These are phyloP conservation scores for Neofusicoccum laricinum DNA, from an alignment of 2,329 filamentous ascomycete species.

Conservation along the genomic window DNA sequence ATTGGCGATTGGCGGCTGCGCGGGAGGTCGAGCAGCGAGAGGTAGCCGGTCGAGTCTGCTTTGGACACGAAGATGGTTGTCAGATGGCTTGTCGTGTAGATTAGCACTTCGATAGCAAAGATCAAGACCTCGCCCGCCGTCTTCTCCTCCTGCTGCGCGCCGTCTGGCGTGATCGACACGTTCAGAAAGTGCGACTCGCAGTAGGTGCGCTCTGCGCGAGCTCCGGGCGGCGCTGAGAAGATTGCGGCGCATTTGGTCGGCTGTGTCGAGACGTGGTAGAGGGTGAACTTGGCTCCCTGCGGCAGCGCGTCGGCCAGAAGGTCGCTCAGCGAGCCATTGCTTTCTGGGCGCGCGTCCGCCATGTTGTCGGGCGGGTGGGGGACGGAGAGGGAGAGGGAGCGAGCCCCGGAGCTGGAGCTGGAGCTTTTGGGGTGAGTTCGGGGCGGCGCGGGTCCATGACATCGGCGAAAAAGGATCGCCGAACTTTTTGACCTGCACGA, in stretches of 20 bases:
- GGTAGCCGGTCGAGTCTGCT: constrained; percentile 90
- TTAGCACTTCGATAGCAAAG: constrained; percentile 80
- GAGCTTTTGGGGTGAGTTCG: background rate
- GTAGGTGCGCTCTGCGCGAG: constrained; percentile 72
- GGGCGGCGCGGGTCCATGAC: background rate
- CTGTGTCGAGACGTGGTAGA: constrained; percentile 85
- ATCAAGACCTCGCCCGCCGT: constrained; percentile 59
- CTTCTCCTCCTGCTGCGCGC: background rate
- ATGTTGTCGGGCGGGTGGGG: background rate
- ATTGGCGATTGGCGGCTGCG: constrained; percentile 60
- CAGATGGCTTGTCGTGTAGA: constrained; percentile 75
- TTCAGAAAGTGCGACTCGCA: constrained; percentile 80
- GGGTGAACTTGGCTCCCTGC: constrained; percentile 57
- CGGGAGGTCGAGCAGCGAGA: constrained; percentile 62
- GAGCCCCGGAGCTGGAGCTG: background rate
- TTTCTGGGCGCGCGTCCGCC: background rate
- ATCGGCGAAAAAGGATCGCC: constrained; percentile 16
- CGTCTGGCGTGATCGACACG: constrained; percentile 47
- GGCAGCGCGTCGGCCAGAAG: constrained; percentile 54
- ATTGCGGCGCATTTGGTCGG: constrained; percentile 72
- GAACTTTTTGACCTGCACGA: constrained; percentile 16
- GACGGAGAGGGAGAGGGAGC: background rate
- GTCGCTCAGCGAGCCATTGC: constrained; percentile 26
- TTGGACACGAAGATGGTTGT: constrained; percentile 95
- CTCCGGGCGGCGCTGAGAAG: constrained; percentile 72